Evolutionary conservation across 2,329 filamentous ascomycete genomes (phyloP), one percentile per base, ranked within the genome.

Genomic region (Tolypocladium inflatum): DNA sequence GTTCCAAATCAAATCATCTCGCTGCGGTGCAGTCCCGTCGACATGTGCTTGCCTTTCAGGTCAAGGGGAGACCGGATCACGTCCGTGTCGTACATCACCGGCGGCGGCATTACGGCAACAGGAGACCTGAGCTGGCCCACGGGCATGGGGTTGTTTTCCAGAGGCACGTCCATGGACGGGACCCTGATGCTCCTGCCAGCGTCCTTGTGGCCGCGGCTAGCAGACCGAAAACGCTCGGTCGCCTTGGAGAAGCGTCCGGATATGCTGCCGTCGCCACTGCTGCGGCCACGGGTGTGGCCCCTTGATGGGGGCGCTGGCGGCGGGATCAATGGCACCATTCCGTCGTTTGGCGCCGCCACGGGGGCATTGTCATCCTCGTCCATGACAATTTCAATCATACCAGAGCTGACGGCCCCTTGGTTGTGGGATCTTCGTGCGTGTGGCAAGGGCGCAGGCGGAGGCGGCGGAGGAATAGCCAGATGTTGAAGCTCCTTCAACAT

Each of bases 371-470:
- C 77, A 7, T 84, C 80, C 2, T 84, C 81, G 62, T 87, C 83
- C 79, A 85, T 84, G 55, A 87, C 82, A 60, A 87, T 84, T 67
- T 87, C 84, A 62, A 87, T 86, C 65, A 83, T 80, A 5, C 80
- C 83, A 0, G 81, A 79, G 9, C 76, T 77, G 19, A 76, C 63
- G 2, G 76, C 76, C 60, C 79, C 76, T 61, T 78, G 75, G 52
- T 78, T 67, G 9, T 73, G 71, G 2, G 73, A 69, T 64, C 39
- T 73, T 70, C 50, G 73, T 66, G 52, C 73, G 55, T 77, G 72
- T 0, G 80, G 80, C 4, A 85, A 70, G 1, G 84, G 84, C 1
- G 82, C 79, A 0, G 83, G 84, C 1, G 84, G 84, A 0, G 84
- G 84, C 0, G 84, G 83, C 1, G 84, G 84, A 1, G 83, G 83